Conservation (phyloP, 2,329 filamentous ascomycete genomes). For the Cercospora sp. region DNA sequence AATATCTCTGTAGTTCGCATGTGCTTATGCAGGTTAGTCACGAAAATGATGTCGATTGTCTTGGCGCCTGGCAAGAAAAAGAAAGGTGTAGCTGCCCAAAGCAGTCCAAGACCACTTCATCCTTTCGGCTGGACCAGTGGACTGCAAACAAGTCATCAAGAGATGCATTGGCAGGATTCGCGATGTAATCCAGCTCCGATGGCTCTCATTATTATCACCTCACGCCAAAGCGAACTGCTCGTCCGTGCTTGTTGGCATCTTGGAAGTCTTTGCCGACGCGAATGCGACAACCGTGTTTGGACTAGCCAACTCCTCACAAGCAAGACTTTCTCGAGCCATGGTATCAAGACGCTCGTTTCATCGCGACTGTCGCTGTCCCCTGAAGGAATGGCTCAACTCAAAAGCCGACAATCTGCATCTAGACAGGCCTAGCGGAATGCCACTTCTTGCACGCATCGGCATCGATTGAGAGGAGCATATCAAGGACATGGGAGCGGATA, state of each 20-base stretch:
- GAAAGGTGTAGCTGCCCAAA: background rate
- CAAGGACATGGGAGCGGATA: background rate
- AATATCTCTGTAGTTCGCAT: background rate
- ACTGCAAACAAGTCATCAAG: background rate
- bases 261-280: background rate
- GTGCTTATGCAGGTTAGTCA: background rate
- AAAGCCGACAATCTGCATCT: background rate
- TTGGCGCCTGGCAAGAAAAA: conserved; percentile 1
- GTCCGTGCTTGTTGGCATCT: background rate
- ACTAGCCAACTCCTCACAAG: background rate
- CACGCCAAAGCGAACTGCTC: background rate
- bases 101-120: background rate
- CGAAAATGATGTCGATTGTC: background rate
- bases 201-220: background rate
- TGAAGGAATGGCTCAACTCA: background rate
- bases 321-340: background rate
- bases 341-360: background rate
- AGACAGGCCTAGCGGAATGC: too few species aligned
- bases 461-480: background rate
- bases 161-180: background rate
- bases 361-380: background rate
- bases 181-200: background rate
- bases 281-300: background rate
- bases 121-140: background rate
- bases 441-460: background rate